A percentile compares a stretch with the other conserved stretches of the same genome.
phyloP scores from a whole-genome alignment of 129 eudicot genomes.

The Cynara cardunculus region DNA sequence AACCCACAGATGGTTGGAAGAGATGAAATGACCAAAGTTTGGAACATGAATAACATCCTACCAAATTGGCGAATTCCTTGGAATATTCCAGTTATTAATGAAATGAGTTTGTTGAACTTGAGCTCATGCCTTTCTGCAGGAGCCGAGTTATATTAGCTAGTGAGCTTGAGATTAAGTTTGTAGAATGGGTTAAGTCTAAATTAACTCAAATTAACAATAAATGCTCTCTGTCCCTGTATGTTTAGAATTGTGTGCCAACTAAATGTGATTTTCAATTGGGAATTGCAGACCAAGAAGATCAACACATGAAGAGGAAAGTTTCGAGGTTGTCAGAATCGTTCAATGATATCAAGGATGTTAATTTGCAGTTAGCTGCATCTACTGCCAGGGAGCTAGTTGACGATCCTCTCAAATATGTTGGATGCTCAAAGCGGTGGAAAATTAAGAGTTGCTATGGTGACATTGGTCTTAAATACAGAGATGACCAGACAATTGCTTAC shows the following conservation, averaged over 20 bases:
- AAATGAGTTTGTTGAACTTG: background rate
- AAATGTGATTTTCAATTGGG: constrained; percentile 6
- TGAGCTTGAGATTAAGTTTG: background rate
- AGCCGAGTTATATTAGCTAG: background rate
- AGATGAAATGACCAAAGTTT: background rate
- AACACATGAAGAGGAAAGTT: constrained; percentile 81
- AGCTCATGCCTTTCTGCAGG: background rate
- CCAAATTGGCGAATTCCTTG: background rate
- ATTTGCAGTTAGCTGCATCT: constrained; percentile 55
- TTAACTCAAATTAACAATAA: background rate
- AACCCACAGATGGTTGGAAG: background rate
- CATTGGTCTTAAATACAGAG: constrained; percentile 67
- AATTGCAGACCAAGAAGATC: constrained; percentile 58
- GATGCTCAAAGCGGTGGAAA: constrained; percentile 80
- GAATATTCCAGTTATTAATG: too few relatives aligned
- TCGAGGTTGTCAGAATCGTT: constrained; percentile 70
- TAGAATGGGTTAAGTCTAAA: background rate
- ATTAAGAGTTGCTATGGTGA: constrained; percentile 68
- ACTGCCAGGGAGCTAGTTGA: constrained; percentile 74
- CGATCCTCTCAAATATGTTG: constrained; percentile 63
- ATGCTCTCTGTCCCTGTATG: background rate
- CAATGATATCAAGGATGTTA: constrained; percentile 59
- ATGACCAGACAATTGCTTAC: constrained; percentile 79
- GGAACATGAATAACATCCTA: background rate
- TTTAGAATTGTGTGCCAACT: background rate